These are phyloP conservation scores for Phialemonium atrogriseum DNA, from an alignment of 2,329 filamentous ascomycete species.

Conservation along the genomic window DNA sequence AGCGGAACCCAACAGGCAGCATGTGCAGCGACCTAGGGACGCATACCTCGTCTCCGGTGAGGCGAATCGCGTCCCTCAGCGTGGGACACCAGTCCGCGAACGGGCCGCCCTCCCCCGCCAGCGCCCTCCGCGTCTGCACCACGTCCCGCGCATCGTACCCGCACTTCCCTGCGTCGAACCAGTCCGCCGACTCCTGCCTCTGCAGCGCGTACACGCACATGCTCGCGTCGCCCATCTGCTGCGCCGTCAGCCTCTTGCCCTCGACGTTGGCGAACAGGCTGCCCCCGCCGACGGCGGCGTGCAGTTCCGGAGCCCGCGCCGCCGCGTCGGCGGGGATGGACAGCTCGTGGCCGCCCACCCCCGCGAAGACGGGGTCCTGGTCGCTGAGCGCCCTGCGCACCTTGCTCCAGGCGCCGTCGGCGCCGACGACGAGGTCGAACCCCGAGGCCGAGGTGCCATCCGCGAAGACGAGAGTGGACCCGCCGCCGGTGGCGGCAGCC, in stretches of 20 bases:
- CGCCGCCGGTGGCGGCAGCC: slow-evolving; percentile 9
- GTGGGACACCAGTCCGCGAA: slow-evolving; percentile 31
- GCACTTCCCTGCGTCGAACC: slow-evolving; percentile 30
- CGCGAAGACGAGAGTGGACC: slow-evolving; percentile 28
- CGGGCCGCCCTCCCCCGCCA: slow-evolving; percentile 20
- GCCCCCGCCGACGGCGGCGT: slow-evolving; percentile 36
- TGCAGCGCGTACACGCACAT: slow-evolving; percentile 31
- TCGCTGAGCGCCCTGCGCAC: slow-evolving; percentile 24
- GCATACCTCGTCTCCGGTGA: slow-evolving; percentile 28
- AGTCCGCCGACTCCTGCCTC: slow-evolving; percentile 29
- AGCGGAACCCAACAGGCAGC: slow-evolving; percentile 38
- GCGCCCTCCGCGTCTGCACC: slow-evolving; percentile 23
- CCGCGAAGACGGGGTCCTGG: slow-evolving; percentile 34
- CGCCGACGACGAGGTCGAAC: slow-evolving; percentile 30
- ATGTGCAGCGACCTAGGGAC: slow-evolving; percentile 38
- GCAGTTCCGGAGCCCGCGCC: slow-evolving; percentile 31
- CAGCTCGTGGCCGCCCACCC: slow-evolving; percentile 34
- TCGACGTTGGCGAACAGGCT: slow-evolving; percentile 35
- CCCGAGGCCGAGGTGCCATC: slow-evolving; percentile 20
- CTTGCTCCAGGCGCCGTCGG: slow-evolving; percentile 29
- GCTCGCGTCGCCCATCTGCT: slow-evolving; percentile 41
- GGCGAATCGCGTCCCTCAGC: slow-evolving; percentile 31
- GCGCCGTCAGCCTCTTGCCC: slow-evolving; percentile 30
- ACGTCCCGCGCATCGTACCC: slow-evolving; percentile 32
- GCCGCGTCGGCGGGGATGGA: slow-evolving; percentile 31